Evolutionary conservation across 2,329 filamentous ascomycete species (phyloP), one percentile per base, ranked within the genome.

Genomic region (Coccinonectria pachysandricola): DNA sequence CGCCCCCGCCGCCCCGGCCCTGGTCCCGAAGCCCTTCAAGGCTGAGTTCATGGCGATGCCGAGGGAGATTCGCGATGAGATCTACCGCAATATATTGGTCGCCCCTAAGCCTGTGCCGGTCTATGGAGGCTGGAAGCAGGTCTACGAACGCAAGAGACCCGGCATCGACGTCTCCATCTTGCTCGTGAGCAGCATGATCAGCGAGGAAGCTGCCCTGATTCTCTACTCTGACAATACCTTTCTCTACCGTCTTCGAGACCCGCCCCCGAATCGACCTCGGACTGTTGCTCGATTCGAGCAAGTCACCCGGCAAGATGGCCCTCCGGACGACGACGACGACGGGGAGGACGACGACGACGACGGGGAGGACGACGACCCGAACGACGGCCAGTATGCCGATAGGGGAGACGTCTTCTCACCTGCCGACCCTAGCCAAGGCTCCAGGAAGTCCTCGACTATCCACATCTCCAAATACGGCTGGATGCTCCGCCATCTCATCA

Each of bases 191-290:
- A 39, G 35, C 3, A 27, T 31, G 2, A 36, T 64, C 15, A 51
- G 51, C 16, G 6, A 23, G 0, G 60, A 68, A 40, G 59, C 56
- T 2, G 35, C 52, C 2, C 39, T 39, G 2, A 42, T 68, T 4
- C 49, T 71, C 1, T 71, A 65, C 30, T 58, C 61, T 3, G 48
- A 57, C 15, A 71, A 71, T 25, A 50, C 26, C 0, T 71, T 71
- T 32, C 35, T 50, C 2, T 69, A 71, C 33, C 45, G 52, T 6
- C 43, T 68, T 8, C 55, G 64, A 2, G 62, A 68, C 32, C 30
- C 30, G 9, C 36, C 31, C 9, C 36, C 31, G 9, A 32, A 23
- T 11, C 25, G 7, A 7, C 21, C 24, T 6, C 43, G 39, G 2
- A n/a, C 28, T 17, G 19, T 36, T 19, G 24, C 32, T 3, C 20